Evolutionary conservation across 805 yeast genomes (phyloP).

Genomic region (Candida ponderosae): DNA sequence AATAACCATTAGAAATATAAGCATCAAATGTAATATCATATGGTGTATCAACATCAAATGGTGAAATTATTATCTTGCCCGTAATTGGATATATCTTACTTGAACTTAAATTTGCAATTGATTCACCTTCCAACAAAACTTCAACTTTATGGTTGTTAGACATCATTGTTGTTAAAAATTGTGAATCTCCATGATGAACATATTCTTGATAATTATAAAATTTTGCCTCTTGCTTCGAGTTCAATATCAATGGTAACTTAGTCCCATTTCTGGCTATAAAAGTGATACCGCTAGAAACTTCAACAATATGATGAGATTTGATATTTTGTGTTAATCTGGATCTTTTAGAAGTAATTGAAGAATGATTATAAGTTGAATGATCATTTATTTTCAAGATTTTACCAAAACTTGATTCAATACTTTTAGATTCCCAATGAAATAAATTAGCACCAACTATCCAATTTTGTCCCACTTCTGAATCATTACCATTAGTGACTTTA

Average conservation of each 20-base stretch:
- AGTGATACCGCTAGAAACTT: constrained; percentile 10
- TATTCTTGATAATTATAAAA: constrained; percentile 33
- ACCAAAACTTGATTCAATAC: constrained; percentile 33
- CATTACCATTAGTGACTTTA: constrained; percentile 46
- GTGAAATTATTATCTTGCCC: constrained; percentile 7
- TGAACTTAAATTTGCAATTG: constrained; percentile 5
- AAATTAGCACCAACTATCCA: constrained; percentile 58
- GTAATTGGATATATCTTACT: constrained; percentile 14
- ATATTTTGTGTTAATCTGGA: constrained; percentile 18
- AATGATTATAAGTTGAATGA: constrained; percentile 5
- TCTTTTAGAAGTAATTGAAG: constrained; percentile 6
- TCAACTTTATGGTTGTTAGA: constrained; percentile 7
- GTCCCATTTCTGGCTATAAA: constrained; percentile 15
- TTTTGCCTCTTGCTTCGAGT: constrained; percentile 15
- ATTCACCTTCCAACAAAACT: constrained; percentile 9
- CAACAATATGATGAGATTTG: constrained; percentile 7
- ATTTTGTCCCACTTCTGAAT: constrained; percentile 33
- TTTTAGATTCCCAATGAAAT: constrained; percentile 42
- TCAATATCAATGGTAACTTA: constrained; percentile 13
- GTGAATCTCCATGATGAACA: constrained; percentile 30
- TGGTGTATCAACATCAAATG: constrained; percentile 1
- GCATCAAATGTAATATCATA: constrained; percentile 11
- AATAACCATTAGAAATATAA: constrained; percentile 15
- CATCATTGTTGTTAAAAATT: constrained; percentile 17
- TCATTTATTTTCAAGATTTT: constrained; percentile 22